Percentiles rank a stretch among this genome's conserved stretches.
Conservation (phyloP, 1,139 yeast genomes). For the Pichia sp. region DNA sequence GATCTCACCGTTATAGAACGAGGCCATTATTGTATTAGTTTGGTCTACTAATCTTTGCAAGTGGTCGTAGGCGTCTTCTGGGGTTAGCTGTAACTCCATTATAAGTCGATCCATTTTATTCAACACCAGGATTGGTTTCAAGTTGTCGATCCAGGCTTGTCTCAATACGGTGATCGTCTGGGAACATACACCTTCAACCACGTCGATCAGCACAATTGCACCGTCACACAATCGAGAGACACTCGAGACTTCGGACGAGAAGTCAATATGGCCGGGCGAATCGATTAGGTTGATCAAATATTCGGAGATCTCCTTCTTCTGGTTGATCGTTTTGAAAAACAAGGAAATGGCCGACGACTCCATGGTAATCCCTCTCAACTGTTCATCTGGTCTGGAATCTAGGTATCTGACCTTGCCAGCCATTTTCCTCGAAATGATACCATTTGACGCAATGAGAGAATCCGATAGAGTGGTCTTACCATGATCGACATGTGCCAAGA, state of each 20-base stretch:
- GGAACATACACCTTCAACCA: slow-evolving; percentile 96
- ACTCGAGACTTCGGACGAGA: slow-evolving; percentile 91
- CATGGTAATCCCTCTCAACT: slow-evolving; percentile 94
- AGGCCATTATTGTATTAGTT: slow-evolving; percentile 91
- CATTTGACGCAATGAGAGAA: slow-evolving; percentile 88
- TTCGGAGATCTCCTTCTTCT: slow-evolving; percentile 53
- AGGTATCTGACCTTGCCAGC: slow-evolving; percentile 93
- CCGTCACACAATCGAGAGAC: slow-evolving; percentile 97
- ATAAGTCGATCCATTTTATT: slow-evolving; percentile 89
- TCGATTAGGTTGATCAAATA: slow-evolving; percentile 89
- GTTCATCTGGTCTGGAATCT: slow-evolving; percentile 95
- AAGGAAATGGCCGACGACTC: slow-evolving; percentile 90
- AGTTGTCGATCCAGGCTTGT: slow-evolving; percentile 92
- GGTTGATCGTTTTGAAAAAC: slow-evolving; percentile 62
- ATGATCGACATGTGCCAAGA: slow-evolving; percentile 97
- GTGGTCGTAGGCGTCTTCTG: slow-evolving; percentile 82
- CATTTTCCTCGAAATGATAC: slow-evolving; percentile 88
- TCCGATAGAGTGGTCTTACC: slow-evolving; percentile 96
- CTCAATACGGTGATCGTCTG: slow-evolving; percentile 93
- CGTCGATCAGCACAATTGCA: slow-evolving; percentile 91
- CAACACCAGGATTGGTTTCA: slow-evolving; percentile 84
- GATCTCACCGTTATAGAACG: slow-evolving; percentile 88
- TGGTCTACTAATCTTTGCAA: slow-evolving; percentile 77
- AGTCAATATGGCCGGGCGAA: slow-evolving; percentile 98
- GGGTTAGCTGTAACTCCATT: slow-evolving; percentile 74